phyloP scores from a whole-genome alignment of 2,329 filamentous ascomycete genomes.

The Aspergillus aculeatus region DNA sequence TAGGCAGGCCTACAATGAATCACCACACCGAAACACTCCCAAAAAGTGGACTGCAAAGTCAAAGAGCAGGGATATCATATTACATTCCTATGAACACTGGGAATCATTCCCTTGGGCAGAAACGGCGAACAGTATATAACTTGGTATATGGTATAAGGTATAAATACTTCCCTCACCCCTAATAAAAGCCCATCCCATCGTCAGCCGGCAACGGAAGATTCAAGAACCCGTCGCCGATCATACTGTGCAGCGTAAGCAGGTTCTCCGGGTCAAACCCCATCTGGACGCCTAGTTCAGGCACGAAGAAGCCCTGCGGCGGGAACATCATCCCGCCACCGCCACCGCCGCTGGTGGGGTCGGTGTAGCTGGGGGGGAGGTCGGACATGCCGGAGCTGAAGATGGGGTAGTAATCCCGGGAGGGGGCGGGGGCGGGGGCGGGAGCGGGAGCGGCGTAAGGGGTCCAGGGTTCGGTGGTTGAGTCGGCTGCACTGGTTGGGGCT shows the following conservation, averaged over 20 bases:
- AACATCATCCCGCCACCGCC: slow-evolving; percentile 16
- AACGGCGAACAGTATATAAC: no score
- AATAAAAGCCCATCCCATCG: slow-evolving; percentile 24
- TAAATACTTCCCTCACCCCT: background rate
- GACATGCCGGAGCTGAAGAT: slow-evolving; percentile 9
- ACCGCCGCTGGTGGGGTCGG: slow-evolving; percentile 10
- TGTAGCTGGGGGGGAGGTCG: slow-evolving; percentile 14
- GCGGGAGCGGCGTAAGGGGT: slow-evolving; percentile 7
- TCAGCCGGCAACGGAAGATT: slow-evolving; percentile 27
- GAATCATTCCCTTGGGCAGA: no score
- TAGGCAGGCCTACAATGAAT: no score
- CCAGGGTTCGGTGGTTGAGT: slow-evolving; percentile 12
- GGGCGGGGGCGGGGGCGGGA: no score
- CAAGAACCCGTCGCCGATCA: slow-evolving; percentile 36
- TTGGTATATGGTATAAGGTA: no score
- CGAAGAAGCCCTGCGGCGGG: slow-evolving; percentile 20
- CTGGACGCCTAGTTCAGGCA: slow-evolving; percentile 28
- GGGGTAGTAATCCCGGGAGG: slow-evolving; percentile 13
- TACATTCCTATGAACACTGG: background rate
- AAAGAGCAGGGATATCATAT: slow-evolving; percentile 1
- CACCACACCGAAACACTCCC: no score
- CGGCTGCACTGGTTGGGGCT: background rate
- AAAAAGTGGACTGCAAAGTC: background rate
- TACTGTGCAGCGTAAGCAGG: slow-evolving; percentile 30
- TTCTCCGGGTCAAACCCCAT: slow-evolving; percentile 29